A percentile compares a stretch with the other conserved stretches of the same genome.
These are phyloP conservation scores for Botryotinia narcissicola DNA, from an alignment of 2,329 filamentous ascomycete species.

Conservation along the genomic window DNA sequence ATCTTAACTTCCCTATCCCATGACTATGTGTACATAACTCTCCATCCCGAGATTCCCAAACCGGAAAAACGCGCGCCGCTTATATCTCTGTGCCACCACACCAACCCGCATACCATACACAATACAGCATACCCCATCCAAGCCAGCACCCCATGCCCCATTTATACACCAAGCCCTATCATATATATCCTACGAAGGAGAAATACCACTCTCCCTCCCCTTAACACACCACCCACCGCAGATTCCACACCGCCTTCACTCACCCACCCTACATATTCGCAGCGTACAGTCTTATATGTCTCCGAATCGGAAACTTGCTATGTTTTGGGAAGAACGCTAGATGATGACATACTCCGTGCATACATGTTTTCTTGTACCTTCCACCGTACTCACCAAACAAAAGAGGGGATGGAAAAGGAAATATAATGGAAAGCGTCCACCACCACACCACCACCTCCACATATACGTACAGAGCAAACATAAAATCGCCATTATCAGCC, in stretches of 20 bases:
- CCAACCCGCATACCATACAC: not conserved
- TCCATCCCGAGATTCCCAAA: not conserved
- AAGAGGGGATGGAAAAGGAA: not conserved
- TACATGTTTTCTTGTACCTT: not conserved
- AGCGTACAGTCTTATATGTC: not conserved
- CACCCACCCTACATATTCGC: not conserved
- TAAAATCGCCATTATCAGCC: not conserved
- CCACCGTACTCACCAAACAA: not conserved
- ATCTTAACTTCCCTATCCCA: not conserved
- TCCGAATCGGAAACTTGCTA: not conserved
- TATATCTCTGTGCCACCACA: not conserved
- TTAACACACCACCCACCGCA: not conserved
- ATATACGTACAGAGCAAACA: not conserved
- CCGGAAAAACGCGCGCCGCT: not conserved
- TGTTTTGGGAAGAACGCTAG: constrained; percentile 5
- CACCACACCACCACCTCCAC: no score
- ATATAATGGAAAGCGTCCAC: not conserved
- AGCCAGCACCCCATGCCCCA: not conserved
- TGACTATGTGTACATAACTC: not conserved
- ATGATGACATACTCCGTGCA: not conserved
- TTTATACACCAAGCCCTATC: not conserved
- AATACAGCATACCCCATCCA: not conserved
- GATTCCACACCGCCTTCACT: not conserved
- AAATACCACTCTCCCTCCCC: not conserved
- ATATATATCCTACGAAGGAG: not conserved